A percentile compares a stretch with the other conserved stretches of the same genome.
These are phyloP conservation scores for Daldinia grandis DNA, from an alignment of 495 filamentous ascomycete species.

Conservation along the genomic window DNA sequence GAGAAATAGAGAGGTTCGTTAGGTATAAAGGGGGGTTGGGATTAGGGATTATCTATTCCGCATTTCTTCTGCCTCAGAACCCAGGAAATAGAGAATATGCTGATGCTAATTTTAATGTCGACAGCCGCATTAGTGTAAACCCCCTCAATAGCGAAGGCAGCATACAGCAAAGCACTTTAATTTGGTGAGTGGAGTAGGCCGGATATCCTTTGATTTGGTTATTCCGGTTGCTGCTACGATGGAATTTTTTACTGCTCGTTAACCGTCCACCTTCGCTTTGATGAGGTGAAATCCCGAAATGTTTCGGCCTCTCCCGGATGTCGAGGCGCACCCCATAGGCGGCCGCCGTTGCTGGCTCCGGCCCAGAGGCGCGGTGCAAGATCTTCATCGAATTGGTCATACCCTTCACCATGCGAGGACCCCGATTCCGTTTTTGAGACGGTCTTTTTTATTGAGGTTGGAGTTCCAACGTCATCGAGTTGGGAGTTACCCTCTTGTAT, in stretches of 20 bases:
- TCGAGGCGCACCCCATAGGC: conserved; percentile 51
- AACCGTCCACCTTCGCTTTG: conserved; percentile 58
- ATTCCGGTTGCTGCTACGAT: not conserved
- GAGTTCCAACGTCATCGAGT: not conserved
- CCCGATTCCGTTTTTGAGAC: conserved; percentile 8
- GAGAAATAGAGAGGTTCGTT: not conserved
- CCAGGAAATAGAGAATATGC: not conserved
- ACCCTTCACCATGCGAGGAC: conserved; percentile 36
- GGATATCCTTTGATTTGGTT: not conserved
- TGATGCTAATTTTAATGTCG: not conserved
- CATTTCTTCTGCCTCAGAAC: not conserved
- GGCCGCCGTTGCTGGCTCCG: conserved; percentile 43
- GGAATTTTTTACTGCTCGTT: conserved; percentile 46
- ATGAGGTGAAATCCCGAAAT: conserved; percentile 47
- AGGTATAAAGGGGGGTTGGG: not conserved
- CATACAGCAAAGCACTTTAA: not conserved
- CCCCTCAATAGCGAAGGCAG: not conserved
- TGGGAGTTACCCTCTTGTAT: conserved; percentile 5
- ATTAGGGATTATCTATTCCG: not conserved
- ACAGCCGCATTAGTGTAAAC: not conserved
- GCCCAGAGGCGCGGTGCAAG: conserved; percentile 31
- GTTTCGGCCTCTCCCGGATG: conserved; percentile 51
- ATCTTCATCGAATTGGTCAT: conserved; percentile 37
- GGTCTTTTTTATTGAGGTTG: not conserved
- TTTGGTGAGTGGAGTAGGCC: not conserved